These are phyloP conservation scores for Echeveria elegans DNA, from an alignment of 164 flowering plant species.

Conservation along the genomic window DNA sequence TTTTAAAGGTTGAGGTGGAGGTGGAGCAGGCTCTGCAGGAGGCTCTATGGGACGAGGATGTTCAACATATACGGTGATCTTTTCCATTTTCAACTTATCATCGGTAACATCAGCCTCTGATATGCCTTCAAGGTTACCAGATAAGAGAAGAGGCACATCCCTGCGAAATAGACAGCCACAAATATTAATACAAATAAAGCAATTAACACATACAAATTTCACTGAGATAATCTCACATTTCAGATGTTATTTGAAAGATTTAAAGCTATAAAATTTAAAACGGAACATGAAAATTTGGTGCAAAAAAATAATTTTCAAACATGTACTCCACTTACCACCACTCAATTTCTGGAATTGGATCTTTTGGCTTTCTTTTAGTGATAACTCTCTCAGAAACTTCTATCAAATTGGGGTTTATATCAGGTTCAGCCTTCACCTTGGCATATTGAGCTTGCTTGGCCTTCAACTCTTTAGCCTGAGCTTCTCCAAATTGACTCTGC, in stretches of 20 bases:
- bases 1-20: conserved; percentile 93
- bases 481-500: conserved; percentile 97
- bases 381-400: conserved; percentile 83
- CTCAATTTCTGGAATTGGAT: conserved; percentile 80
- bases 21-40: conserved; percentile 91
- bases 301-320: neutral
- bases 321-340: conserved; percentile 65
- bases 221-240: neutral
- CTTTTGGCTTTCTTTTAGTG: conserved; percentile 77
- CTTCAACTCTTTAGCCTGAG: conserved; percentile 83
- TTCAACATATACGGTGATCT: conserved; percentile 73
- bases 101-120: conserved; percentile 24
- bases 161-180: conserved; percentile 20
- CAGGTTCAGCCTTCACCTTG: conserved; percentile 83
- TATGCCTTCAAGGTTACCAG: conserved; percentile 46
- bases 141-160: conserved; percentile 58
- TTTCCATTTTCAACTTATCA: conserved; percentile 56
- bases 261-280: no score
- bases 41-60: conserved; percentile 98
- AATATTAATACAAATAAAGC: neutral
- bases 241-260: no score
- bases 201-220: neutral
- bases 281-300: no score
- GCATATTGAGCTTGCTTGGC: conserved; percentile 87
- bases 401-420: conserved; percentile 94